Conservation (phyloP, 805 yeast genomes). For the Yarrowia porcina region DNA sequence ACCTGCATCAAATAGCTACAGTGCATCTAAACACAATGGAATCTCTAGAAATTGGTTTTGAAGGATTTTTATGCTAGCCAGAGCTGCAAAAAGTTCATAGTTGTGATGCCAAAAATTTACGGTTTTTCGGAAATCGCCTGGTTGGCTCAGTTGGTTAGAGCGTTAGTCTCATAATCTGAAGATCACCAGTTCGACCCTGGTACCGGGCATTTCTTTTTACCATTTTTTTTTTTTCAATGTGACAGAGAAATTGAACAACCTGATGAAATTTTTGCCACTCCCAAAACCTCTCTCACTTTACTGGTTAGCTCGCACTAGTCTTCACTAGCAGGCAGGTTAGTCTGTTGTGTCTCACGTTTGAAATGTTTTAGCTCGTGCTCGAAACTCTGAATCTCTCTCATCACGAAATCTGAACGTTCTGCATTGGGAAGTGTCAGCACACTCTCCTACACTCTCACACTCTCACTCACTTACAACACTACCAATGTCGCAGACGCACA, state of each 20-base stretch:
- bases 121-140: not conserved
- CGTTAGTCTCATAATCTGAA: slow-evolving; percentile 26
- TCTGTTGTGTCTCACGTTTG: no score
- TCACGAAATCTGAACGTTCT: not conserved
- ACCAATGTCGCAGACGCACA: slow-evolving; percentile 2
- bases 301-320: no score
- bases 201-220: slow-evolving; percentile 22
- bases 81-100: no score
- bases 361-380: not conserved
- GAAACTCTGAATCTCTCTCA: not conserved
- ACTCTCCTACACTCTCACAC: not conserved
- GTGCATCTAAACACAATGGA: no score
- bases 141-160: slow-evolving; percentile 26
- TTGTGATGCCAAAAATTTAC: not conserved
- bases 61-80: no score
- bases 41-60: no score
- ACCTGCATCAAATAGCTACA: no score
- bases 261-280: no score
- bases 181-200: slow-evolving; percentile 26
- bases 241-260: no score
- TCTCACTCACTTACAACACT: not conserved
- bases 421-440: not conserved
- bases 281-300: no score
- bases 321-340: no score
- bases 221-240: no score